phyloP scores from a whole-genome alignment of 2,329 filamentous ascomycete species.

The Talaromyces amestolkiae region DNA sequence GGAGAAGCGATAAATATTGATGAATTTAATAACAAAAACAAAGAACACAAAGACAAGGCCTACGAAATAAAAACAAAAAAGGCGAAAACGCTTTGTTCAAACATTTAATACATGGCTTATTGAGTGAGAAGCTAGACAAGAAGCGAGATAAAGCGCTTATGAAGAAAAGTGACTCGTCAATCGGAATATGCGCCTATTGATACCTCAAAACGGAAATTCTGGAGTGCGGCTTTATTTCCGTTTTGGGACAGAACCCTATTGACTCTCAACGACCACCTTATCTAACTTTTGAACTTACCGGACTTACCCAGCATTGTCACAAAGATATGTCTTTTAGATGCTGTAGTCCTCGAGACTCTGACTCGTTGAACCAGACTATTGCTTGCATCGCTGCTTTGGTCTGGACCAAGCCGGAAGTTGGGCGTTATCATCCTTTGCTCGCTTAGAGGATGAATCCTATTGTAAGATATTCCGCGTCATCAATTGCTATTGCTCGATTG shows the following conservation, averaged over 20 bases:
- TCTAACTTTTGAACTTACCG: slow-evolving; percentile 8
- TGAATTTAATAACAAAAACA: background rate
- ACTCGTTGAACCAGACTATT: background rate
- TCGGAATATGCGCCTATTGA: slow-evolving; percentile 16
- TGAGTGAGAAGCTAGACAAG: background rate
- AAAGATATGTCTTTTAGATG: background rate
- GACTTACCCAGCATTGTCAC: background rate
- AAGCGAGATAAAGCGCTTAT: slow-evolving; percentile 1
- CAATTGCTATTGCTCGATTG: background rate
- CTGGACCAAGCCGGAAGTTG: background rate
- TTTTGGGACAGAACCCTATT: slow-evolving; percentile 1
- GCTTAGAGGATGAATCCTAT: slow-evolving; percentile 6
- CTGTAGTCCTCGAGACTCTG: background rate
- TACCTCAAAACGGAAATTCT: slow-evolving; percentile 16
- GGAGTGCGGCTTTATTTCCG: background rate
- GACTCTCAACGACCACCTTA: background rate
- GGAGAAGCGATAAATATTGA: slow-evolving; percentile 3
- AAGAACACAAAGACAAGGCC: background rate
- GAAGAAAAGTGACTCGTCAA: slow-evolving; percentile 9
- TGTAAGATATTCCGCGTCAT: background rate
- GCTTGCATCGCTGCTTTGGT: background rate
- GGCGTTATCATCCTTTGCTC: background rate
- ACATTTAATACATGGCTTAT: slow-evolving; percentile 10
- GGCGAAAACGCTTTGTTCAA: background rate
- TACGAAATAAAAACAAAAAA: background rate